Percentiles rank a stretch among this genome's conserved stretches.
phyloP scores from a whole-genome alignment of 345 rosid species.

The Crucihimalaya himalaica region DNA sequence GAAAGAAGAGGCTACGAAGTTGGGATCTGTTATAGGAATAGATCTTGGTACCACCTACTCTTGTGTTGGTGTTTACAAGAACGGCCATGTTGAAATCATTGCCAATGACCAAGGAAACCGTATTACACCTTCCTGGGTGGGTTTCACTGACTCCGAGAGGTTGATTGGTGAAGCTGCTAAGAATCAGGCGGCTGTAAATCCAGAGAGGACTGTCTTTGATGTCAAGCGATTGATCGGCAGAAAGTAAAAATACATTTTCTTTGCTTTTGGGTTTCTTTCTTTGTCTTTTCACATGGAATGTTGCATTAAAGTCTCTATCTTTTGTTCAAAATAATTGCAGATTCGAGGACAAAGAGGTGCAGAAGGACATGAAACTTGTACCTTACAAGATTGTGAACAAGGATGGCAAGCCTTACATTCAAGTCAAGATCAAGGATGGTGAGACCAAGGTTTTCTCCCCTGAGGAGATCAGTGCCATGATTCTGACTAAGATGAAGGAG shows the following conservation, averaged over 20 bases:
- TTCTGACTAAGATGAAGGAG: conserved; percentile 93
- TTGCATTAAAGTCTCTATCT: neutral
- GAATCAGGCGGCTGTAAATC: conserved; percentile 90
- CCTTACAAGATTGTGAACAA: conserved; percentile 91
- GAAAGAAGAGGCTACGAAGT: conserved; percentile 67
- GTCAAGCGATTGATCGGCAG: conserved; percentile 96
- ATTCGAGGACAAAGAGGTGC: conserved; percentile 92
- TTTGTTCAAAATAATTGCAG: conserved; percentile 38
- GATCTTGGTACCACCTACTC: conserved; percentile 97
- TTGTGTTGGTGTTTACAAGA: conserved; percentile 96
- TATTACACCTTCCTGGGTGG: conserved; percentile 98
- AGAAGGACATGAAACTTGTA: conserved; percentile 84
- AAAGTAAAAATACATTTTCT: conserved; percentile 52
- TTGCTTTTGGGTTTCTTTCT: neutral
- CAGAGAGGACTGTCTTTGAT: conserved; percentile 86
- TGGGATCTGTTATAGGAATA: conserved; percentile 94
- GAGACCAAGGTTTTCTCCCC: conserved; percentile 96
- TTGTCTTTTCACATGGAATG: neutral
- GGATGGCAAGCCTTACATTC: conserved; percentile 95
- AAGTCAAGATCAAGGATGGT: conserved; percentile 86
- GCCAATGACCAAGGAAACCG: conserved; percentile 99
- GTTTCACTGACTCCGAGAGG: conserved; percentile 89
- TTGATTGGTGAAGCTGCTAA: conserved; percentile 97
- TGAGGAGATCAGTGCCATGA: conserved; percentile 95
- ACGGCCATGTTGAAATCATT: conserved; percentile 95